Percentiles rank a stretch among this genome's conserved stretches.
Evolutionary conservation across 805 yeast genomes (phyloP).

Genomic region (Spathaspora hagerdaliae): DNA sequence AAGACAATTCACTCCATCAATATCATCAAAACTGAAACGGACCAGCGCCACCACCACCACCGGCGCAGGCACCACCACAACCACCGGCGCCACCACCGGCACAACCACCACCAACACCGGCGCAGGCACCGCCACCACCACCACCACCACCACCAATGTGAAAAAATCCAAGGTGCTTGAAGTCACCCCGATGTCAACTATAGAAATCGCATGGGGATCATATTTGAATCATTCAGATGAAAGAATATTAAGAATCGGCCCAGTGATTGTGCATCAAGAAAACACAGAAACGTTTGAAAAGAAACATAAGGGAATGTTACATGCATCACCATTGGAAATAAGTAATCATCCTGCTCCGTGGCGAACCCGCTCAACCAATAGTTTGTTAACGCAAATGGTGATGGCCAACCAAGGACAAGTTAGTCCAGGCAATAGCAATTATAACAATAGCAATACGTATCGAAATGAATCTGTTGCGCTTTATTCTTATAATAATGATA

Average conservation of each 20-base stretch:
- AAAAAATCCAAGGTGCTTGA: conserved; percentile 27
- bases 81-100: neutral
- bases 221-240: conserved; percentile 55
- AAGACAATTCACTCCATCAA: conserved; percentile 16
- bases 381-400: conserved; percentile 36
- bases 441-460: no score
- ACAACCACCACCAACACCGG: no score
- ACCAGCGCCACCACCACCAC: neutral
- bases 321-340: conserved; percentile 54
- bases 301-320: conserved; percentile 52
- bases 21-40: conserved; percentile 10
- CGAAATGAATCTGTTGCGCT: conserved; percentile 61
- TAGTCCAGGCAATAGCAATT: no score
- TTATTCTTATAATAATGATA: conserved; percentile 44
- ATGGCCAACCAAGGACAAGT: conserved; percentile 17
- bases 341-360: conserved; percentile 20
- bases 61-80: neutral
- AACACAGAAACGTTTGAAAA: conserved; percentile 51
- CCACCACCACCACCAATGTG: neutral
- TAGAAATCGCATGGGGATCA: conserved; percentile 58
- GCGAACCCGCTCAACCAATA: conserved; percentile 19
- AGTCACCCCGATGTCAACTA: conserved; percentile 44
- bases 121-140: neutral
- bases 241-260: conserved; percentile 55
- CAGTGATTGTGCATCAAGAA: conserved; percentile 43